These are phyloP conservation scores for Teratosphaeria pseudoeucalypti DNA, from an alignment of 2,329 filamentous ascomycete genomes.

Conservation along the genomic window DNA sequence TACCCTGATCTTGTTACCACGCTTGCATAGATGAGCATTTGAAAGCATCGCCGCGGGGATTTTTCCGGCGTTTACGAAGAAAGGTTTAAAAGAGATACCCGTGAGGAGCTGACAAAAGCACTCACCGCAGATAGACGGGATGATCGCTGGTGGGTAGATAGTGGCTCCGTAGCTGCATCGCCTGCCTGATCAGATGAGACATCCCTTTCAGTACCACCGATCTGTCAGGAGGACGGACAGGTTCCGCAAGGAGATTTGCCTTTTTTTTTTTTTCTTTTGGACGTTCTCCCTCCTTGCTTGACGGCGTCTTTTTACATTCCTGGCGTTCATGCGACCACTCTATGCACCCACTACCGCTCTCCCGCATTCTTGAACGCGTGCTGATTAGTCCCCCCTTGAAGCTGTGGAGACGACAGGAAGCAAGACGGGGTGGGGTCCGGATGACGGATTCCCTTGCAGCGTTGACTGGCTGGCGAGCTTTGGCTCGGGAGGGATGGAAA, in stretches of 20 bases:
- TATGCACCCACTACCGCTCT: constrained; percentile 3
- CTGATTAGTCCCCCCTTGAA: background rate
- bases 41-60: background rate
- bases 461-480: no score
- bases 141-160: background rate
- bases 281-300: background rate
- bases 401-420: background rate
- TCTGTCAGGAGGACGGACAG: background rate
- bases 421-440: background rate
- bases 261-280: background rate
- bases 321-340: constrained; percentile 1
- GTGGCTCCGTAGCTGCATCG: background rate
- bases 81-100: background rate
- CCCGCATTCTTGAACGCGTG: background rate
- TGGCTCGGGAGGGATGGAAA: background rate
- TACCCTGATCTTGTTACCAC: background rate
- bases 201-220: background rate
- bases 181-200: background rate
- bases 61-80: background rate
- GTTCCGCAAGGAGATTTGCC: background rate
- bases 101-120: background rate
- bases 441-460: no score
- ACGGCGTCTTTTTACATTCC: constrained; percentile 2
- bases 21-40: background rate
- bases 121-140: background rate